These are phyloP conservation scores for Hibiscus syriacus DNA, from an alignment of 345 rosid species.

Conservation along the genomic window DNA sequence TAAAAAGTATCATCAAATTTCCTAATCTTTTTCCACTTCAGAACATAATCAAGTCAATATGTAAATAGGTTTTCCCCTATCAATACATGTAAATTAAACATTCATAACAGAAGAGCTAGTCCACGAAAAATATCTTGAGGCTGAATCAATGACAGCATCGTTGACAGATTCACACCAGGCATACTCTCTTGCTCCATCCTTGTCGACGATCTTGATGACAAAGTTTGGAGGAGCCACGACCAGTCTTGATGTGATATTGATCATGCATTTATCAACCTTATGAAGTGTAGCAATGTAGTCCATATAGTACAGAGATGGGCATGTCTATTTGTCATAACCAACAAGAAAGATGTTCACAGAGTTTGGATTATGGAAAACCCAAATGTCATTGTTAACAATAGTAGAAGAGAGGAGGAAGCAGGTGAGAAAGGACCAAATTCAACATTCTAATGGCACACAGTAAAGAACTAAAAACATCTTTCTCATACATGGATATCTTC, in stretches of 20 bases:
- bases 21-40: no score
- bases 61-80: background rate
- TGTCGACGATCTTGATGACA: constrained; percentile 90
- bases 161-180: constrained; percentile 79
- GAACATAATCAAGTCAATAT: no score
- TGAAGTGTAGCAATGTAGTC: no score
- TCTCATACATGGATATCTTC: background rate
- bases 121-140: constrained; percentile 9
- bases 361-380: constrained; percentile 66
- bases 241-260: constrained; percentile 80
- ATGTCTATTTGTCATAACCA: constrained; percentile 87
- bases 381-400: background rate
- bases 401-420: constrained; percentile 32
- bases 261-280: constrained; percentile 79
- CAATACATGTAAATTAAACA: background rate
- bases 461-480: background rate
- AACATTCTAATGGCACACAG: background rate
- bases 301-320: constrained; percentile 83
- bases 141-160: constrained; percentile 30
- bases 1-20: no score
- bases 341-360: constrained; percentile 91
- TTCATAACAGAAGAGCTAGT: background rate
- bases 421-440: constrained; percentile 10
- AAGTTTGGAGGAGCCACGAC: constrained; percentile 95
- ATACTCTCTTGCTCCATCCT: constrained; percentile 75